Conservation (phyloP, 108 stramenopile species). For the Cyclotella distinguenda region DNA sequence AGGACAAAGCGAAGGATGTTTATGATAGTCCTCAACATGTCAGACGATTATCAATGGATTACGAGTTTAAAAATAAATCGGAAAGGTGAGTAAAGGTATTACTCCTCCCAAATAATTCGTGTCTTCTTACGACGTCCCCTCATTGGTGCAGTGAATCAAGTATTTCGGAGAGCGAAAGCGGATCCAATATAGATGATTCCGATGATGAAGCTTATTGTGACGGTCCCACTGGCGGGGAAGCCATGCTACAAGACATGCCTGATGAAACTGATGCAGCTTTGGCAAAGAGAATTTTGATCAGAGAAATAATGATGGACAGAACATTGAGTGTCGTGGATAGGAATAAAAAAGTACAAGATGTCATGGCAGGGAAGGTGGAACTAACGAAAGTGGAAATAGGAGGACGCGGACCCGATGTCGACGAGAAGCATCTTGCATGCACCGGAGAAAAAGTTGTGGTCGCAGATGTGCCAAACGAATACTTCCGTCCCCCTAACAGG, state of each 20-base stretch:
- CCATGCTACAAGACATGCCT: constrained; percentile 11
- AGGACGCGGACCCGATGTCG: neutral
- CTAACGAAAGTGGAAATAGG: neutral
- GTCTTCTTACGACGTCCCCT: neutral
- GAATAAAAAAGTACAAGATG: constrained; percentile 19
- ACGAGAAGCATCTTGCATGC: neutral
- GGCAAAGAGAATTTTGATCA: constrained; percentile 9
- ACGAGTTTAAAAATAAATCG: neutral
- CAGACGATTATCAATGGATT: neutral
- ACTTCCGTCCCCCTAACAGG: too few relatives aligned
- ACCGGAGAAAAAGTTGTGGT: neutral
- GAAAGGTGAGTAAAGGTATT: neutral
- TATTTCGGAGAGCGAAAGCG: neutral
- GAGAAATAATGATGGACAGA: constrained; percentile 17
- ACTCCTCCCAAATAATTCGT: neutral
- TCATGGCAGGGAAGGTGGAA: constrained; percentile 25
- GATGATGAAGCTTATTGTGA: neutral
- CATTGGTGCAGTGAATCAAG: neutral
- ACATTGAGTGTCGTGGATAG: constrained; percentile 13
- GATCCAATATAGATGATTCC: constrained; percentile 4
- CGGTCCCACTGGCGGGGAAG: constrained; percentile 4
- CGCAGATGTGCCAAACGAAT: neutral
- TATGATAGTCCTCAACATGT: neutral
- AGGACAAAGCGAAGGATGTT: neutral
- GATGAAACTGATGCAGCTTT: constrained; percentile 1